Percentiles rank a stretch among this genome's conserved stretches.
Conservation (phyloP, 306 rosid species). For the Quercus gilva region DNA sequence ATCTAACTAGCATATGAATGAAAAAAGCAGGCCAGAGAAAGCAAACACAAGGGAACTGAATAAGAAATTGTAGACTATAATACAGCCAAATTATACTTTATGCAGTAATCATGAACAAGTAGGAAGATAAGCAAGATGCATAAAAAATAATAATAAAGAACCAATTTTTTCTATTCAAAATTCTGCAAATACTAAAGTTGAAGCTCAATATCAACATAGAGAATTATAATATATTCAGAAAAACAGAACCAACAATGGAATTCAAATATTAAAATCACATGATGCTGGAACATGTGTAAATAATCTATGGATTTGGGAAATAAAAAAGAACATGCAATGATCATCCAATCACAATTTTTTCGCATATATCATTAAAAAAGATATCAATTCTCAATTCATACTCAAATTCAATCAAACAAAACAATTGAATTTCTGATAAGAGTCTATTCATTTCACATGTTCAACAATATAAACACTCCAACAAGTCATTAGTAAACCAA, state of each 20-base stretch:
- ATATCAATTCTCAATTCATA: conserved; percentile 10
- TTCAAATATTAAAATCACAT: not conserved
- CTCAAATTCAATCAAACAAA: conserved; percentile 2
- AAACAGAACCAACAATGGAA: not conserved
- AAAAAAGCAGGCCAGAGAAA: not conserved
- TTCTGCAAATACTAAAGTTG: not conserved
- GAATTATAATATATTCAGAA: not conserved
- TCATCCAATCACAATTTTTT: not conserved
- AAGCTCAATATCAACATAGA: not conserved
- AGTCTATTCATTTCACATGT: not conserved
- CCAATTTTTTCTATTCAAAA: not conserved
- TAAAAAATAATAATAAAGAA: not conserved
- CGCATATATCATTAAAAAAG: not conserved
- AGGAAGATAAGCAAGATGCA: too few relatives aligned
- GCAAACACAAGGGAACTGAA: conserved; percentile 6
- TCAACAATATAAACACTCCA: too few relatives aligned
- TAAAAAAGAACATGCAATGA: conserved; percentile 7
- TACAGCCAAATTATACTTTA: not conserved
- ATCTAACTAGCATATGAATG: conserved; percentile 8
- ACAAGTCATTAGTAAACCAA: not conserved
- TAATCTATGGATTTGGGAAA: not conserved
- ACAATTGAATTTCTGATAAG: conserved; percentile 11
- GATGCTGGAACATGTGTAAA: not conserved
- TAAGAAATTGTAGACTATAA: not conserved
- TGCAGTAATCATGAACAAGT: not conserved